A percentile compares a stretch with the other conserved stretches of the same genome.
These are phyloP conservation scores for Alternaria consortialis DNA, from an alignment of 2,329 filamentous ascomycete genomes.

Conservation along the genomic window DNA sequence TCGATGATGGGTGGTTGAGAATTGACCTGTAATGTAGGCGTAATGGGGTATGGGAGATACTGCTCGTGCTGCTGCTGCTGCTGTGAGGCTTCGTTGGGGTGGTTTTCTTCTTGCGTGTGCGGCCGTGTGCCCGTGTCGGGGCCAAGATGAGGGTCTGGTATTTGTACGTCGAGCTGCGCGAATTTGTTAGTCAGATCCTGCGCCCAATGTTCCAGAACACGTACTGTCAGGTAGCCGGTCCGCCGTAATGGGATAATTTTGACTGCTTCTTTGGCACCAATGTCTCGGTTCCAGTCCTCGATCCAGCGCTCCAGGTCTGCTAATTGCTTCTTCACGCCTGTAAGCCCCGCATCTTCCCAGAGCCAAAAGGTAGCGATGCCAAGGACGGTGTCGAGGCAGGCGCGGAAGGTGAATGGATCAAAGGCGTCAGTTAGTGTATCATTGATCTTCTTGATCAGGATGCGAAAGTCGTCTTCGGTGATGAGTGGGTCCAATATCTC, in stretches of 20 bases:
- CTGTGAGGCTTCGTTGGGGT: conserved; percentile 14
- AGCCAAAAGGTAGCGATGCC: conserved; percentile 90
- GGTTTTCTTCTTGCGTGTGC: conserved; percentile 39
- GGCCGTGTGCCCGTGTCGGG: conserved; percentile 44
- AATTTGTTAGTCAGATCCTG: background rate
- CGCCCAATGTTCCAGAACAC: conserved; percentile 36
- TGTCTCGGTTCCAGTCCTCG: conserved; percentile 82
- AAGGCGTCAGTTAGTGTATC: conserved; percentile 78
- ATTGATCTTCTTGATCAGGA: conserved; percentile 83
- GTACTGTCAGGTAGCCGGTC: conserved; percentile 86
- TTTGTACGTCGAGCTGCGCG: conserved; percentile 77
- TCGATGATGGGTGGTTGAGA: conserved; percentile 36
- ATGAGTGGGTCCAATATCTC: conserved; percentile 92
- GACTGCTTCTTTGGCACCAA: conserved; percentile 68
- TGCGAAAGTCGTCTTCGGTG: conserved; percentile 85
- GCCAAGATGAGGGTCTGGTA: conserved; percentile 76
- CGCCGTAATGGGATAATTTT: conserved; percentile 79
- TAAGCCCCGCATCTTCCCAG: conserved; percentile 89
- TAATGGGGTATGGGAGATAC: conserved; percentile 33
- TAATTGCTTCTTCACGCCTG: conserved; percentile 76
- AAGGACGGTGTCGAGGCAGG: conserved; percentile 80
- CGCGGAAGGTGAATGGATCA: conserved; percentile 77
- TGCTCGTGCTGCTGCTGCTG: conserved; percentile 25
- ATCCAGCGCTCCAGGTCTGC: conserved; percentile 80
- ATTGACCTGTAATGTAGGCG: conserved; percentile 45